A percentile compares a stretch with the other conserved stretches of the same genome.
Evolutionary conservation across 78 protist genomes (phyloP).

Genomic region (Guillardia theta): DNA sequence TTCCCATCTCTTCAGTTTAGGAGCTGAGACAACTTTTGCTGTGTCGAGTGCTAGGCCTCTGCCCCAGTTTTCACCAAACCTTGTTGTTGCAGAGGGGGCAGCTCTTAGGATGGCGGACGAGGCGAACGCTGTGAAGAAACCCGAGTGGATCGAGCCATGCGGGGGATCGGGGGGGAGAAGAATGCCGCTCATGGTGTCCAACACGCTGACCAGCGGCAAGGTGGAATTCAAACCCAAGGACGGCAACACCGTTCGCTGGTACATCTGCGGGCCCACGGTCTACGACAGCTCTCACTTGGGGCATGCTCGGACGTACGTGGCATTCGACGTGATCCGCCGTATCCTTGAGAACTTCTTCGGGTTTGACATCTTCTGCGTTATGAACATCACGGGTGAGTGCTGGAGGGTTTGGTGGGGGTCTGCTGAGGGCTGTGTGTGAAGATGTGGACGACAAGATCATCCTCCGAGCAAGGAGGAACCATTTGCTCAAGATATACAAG

Average conservation of each 20-base stretch:
- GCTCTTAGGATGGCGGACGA: too few relatives aligned
- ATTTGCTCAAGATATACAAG: constrained; percentile 49
- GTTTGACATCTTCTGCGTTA: constrained; percentile 75
- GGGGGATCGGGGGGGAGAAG: neutral
- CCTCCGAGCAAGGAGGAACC: constrained; percentile 68
- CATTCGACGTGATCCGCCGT: constrained; percentile 66
- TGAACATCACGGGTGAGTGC: constrained; percentile 84
- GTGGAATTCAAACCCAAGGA: neutral
- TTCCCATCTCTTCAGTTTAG: too few relatives aligned
- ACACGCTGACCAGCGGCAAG: neutral
- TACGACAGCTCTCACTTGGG: constrained; percentile 69
- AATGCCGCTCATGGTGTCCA: neutral
- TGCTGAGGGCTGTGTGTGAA: neutral
- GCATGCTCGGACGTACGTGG: constrained; percentile 69
- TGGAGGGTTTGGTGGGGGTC: neutral
- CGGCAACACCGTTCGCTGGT: constrained; percentile 11
- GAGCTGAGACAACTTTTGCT: too few relatives aligned
- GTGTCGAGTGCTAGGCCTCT: too few relatives aligned
- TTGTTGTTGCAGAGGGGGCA: too few relatives aligned
- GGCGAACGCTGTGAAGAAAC: too few relatives aligned
- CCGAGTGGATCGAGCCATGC: neutral
- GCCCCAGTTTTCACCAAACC: too few relatives aligned
- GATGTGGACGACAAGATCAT: constrained; percentile 79
- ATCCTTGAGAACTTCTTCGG: constrained; percentile 54
- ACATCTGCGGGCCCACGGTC: constrained; percentile 79